A percentile compares a stretch with the other conserved stretches of the same genome.
phyloP scores from a whole-genome alignment of 2,329 filamentous ascomycete species.

The Penicillium sp. region DNA sequence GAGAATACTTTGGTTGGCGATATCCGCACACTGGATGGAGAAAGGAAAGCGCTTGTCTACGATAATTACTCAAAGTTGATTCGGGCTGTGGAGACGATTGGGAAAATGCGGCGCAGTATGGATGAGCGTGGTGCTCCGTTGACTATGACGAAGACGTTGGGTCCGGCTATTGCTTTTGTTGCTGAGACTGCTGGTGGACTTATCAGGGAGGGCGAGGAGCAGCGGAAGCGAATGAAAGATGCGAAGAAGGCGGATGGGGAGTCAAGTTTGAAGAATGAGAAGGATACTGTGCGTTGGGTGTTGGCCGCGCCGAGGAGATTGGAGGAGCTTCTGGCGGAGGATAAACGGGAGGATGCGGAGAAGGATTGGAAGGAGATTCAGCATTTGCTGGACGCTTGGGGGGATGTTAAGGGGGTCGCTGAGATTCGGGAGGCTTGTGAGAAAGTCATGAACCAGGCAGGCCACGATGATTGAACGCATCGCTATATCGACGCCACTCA shows the following conservation, averaged over 20 bases:
- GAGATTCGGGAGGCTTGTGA: conserved; percentile 41
- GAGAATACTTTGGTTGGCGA: conserved; percentile 56
- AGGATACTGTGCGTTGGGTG: conserved; percentile 46
- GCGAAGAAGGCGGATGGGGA: conserved; percentile 19
- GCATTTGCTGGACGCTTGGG: conserved; percentile 41
- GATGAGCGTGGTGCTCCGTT: conserved; percentile 46
- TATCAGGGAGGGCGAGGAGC: conserved; percentile 41
- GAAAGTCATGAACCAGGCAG: conserved; percentile 33
- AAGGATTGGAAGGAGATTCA: conserved; percentile 44
- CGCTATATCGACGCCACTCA: background rate
- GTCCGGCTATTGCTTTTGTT: conserved; percentile 43
- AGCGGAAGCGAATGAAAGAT: conserved; percentile 29
- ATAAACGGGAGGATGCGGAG: conserved; percentile 40
- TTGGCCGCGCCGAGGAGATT: conserved; percentile 42
- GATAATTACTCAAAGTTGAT: conserved; percentile 98
- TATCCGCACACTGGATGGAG: conserved; percentile 84
- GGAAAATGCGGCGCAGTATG: conserved; percentile 57
- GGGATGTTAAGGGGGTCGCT: conserved; percentile 42
- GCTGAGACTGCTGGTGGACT: conserved; percentile 43
- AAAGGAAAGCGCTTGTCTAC: conserved; percentile 95
- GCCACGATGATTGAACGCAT: conserved; percentile 25
- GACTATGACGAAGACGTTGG: conserved; percentile 45
- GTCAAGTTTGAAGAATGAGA: conserved; percentile 31
- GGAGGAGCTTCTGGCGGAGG: conserved; percentile 36
- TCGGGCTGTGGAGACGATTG: conserved; percentile 91